Evolutionary conservation across 2,329 filamentous ascomycete genomes (phyloP).

Genomic region (Microdochium bolleyi): DNA sequence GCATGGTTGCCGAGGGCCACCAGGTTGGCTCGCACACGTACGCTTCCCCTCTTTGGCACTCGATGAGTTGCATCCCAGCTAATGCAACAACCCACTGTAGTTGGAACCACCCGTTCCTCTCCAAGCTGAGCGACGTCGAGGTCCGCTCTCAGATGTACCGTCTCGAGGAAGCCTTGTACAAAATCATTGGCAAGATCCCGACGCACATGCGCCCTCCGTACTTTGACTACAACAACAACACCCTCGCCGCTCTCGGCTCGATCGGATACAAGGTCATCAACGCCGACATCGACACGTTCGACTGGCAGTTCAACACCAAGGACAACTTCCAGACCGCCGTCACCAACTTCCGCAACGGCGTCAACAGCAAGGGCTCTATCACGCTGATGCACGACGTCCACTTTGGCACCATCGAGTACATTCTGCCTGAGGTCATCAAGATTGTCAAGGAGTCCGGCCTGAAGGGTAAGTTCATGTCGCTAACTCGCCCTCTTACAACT

Average conservation of each 20-base stretch:
- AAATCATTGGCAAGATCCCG: constrained; percentile 31
- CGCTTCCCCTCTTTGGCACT: constrained; percentile 10
- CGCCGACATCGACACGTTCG: constrained; percentile 41
- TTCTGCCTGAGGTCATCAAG: constrained; percentile 31
- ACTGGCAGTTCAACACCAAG: constrained; percentile 26
- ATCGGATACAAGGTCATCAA: constrained; percentile 29
- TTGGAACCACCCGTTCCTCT: constrained; percentile 30
- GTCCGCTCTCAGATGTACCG: constrained; percentile 30
- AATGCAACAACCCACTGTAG: background rate
- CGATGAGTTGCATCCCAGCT: background rate
- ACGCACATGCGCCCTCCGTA: constrained; percentile 35
- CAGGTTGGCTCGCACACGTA: constrained; percentile 40
- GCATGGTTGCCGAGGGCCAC: constrained; percentile 31
- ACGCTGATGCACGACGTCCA: constrained; percentile 34
- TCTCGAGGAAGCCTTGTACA: constrained; percentile 35
- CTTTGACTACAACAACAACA: constrained; percentile 14
- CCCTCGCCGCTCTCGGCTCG: constrained; percentile 13
- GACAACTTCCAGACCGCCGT: constrained; percentile 30
- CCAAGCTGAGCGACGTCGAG: constrained; percentile 20
- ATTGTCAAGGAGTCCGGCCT: constrained; percentile 31
- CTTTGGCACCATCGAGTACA: constrained; percentile 19
- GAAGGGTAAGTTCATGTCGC: too few species aligned
- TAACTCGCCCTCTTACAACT: too few species aligned
- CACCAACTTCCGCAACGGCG: constrained; percentile 32
- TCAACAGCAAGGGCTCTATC: constrained; percentile 33